phyloP scores from a whole-genome alignment of 192 early-diverging fungal genomes.

The Coemansia sp. region DNA sequence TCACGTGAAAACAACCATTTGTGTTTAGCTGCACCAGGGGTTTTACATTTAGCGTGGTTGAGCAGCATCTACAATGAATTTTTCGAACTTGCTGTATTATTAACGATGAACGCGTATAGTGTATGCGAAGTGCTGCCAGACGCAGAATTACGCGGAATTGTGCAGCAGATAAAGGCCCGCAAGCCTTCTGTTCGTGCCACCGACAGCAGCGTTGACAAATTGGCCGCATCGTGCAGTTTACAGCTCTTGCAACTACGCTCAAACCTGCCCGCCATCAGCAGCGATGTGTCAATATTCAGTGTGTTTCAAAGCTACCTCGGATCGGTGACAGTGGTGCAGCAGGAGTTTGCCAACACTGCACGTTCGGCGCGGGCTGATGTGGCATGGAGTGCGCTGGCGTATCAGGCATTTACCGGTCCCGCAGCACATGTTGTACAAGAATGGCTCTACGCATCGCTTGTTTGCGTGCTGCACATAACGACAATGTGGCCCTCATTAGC shows the following conservation, averaged over 20 bases:
- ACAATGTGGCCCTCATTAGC: not conserved
- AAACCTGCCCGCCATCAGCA: not conserved
- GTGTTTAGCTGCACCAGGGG: not conserved
- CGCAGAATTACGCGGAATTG: not conserved
- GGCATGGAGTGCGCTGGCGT: slow-evolving; percentile 33
- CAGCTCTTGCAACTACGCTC: not conserved
- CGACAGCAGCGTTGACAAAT: not conserved
- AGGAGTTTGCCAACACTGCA: not conserved
- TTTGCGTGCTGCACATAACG: slow-evolving; percentile 14
- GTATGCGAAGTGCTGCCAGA: slow-evolving; percentile 8
- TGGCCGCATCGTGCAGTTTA: not conserved
- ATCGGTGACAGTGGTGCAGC: not conserved
- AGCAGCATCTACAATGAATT: too few species aligned
- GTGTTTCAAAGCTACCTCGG: not conserved
- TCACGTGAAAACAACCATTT: not conserved
- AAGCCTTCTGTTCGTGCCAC: not conserved
- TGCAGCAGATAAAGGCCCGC: slow-evolving; percentile 22
- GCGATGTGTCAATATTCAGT: not conserved
- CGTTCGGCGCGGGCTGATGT: not conserved
- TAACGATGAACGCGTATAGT: not conserved
- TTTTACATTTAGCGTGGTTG: too few species aligned
- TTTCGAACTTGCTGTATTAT: not conserved
- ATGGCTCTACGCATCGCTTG: slow-evolving; percentile 21
- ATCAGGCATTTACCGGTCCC: slow-evolving; percentile 5
- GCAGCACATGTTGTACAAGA: slow-evolving; percentile 14